Conservation (phyloP, 1,139 yeast species). For the Hanseniaspora sp. region DNA sequence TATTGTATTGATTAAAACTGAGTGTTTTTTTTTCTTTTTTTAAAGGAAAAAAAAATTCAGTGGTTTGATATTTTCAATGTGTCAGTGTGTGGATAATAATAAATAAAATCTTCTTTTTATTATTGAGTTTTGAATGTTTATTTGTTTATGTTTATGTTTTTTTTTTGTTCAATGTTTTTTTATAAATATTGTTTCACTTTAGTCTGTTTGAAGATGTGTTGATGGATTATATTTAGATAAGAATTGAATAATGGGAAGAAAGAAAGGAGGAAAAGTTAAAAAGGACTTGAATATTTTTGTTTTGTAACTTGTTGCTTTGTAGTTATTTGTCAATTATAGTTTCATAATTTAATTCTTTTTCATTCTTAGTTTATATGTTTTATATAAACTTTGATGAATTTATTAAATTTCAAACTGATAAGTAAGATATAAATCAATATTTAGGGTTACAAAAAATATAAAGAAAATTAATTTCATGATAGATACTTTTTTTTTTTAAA, state of each 20-base stretch:
- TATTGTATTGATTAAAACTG: not conserved
- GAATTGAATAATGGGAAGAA: too few relatives aligned
- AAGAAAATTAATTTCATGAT: slow-evolving; percentile 12
- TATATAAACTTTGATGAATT: not conserved
- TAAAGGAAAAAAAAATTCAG: not conserved
- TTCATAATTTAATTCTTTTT: not conserved
- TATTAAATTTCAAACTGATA: not conserved
- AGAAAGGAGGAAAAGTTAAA: too few relatives aligned
- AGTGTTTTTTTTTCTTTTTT: not conserved
- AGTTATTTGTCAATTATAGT: not conserved
- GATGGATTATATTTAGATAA: too few relatives aligned
- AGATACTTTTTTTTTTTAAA: slow-evolving; percentile 10
- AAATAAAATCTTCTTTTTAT: not conserved
- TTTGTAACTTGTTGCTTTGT: not conserved
- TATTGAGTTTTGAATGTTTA: not conserved
- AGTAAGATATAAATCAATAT: not conserved
- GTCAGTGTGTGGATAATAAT: slow-evolving; percentile 35
- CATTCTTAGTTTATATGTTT: not conserved
- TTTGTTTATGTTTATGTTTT: not conserved
- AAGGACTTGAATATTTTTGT: too few relatives aligned
- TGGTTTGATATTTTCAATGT: slow-evolving; percentile 31
- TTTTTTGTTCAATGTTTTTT: too few relatives aligned
- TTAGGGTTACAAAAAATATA: not conserved
- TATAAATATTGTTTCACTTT: too few relatives aligned
- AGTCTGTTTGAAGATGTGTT: too few relatives aligned